A percentile compares a stretch with the other conserved stretches of the same genome.
Conservation (phyloP, 2,329 filamentous ascomycete species). For the Penicillium janthinellum region DNA sequence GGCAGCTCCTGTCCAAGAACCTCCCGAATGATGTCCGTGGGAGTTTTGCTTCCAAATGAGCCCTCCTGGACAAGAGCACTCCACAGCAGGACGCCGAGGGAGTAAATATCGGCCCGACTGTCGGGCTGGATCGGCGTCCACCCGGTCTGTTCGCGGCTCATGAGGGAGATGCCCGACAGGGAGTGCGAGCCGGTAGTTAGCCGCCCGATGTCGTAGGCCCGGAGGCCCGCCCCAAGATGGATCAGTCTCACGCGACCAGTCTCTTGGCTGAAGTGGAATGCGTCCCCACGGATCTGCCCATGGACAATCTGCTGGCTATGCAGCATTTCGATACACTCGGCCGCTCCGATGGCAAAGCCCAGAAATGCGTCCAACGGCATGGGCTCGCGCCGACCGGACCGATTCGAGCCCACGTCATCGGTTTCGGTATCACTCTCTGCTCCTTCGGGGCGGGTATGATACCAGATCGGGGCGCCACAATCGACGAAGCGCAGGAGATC, state of each 20-base stretch:
- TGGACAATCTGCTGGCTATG: slow-evolving; percentile 5
- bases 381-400: no score
- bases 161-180: background rate
- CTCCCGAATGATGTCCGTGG: no score
- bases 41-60: no score
- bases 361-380: background rate
- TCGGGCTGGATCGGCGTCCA: background rate
- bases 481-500: no score
- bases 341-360: background rate
- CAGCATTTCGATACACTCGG: slow-evolving; percentile 2
- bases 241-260: slow-evolving; percentile 2
- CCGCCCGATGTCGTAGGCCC: background rate
- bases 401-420: no score
- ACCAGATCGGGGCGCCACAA: no score
- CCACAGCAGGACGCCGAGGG: background rate
- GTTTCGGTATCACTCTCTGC: no score
- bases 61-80: background rate
- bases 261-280: slow-evolving; percentile 2
- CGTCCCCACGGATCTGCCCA: slow-evolving; percentile 1
- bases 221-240: background rate
- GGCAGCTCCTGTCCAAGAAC: no score
- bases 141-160: slow-evolving; percentile 4
- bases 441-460: no score
- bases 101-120: slow-evolving; percentile 5
- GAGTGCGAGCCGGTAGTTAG: background rate